Percentiles rank a stretch among this genome's conserved stretches.
These are phyloP conservation scores for Carex myosuroides DNA, from an alignment of 176 grass and related monocot genomes.

Conservation along the genomic window DNA sequence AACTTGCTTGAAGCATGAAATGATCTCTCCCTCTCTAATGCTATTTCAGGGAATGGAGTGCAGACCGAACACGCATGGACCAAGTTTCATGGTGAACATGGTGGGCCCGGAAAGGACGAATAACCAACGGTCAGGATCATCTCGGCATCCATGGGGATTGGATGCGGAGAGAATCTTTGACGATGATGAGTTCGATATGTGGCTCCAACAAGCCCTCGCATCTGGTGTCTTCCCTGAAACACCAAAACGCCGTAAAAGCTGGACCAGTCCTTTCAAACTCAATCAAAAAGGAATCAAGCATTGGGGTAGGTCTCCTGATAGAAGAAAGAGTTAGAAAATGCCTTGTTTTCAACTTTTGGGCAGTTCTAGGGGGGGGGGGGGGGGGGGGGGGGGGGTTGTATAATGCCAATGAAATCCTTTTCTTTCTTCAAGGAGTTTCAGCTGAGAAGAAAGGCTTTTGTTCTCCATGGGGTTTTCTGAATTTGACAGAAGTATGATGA, in stretches of 20 bases:
- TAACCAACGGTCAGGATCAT: slow-evolving; percentile 45
- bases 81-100: slow-evolving; percentile 98
- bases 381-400: neutral
- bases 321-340: slow-evolving; percentile 17
- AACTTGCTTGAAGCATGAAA: neutral
- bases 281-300: slow-evolving; percentile 77
- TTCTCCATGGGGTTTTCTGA: neutral
- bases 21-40: slow-evolving; percentile 7
- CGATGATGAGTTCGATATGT: slow-evolving; percentile 77
- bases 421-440: slow-evolving; percentile 1
- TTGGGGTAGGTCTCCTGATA: slow-evolving; percentile 59
- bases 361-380: neutral
- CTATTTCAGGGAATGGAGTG: slow-evolving; percentile 83
- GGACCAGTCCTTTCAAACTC: slow-evolving; percentile 82
- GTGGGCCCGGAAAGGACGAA: slow-evolving; percentile 59
- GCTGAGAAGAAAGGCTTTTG: neutral
- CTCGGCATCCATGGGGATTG: slow-evolving; percentile 77
- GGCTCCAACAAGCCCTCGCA: slow-evolving; percentile 89
- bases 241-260: slow-evolving; percentile 93
- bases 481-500: neutral
- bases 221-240: slow-evolving; percentile 79
- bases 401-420: neutral
- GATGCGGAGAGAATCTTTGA: slow-evolving; percentile 89
- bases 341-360: neutral
- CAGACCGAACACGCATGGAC: slow-evolving; percentile 91